phyloP scores from a whole-genome alignment of 1,284 basidiomycete species.

The Pulchroboletus neoregius region DNA sequence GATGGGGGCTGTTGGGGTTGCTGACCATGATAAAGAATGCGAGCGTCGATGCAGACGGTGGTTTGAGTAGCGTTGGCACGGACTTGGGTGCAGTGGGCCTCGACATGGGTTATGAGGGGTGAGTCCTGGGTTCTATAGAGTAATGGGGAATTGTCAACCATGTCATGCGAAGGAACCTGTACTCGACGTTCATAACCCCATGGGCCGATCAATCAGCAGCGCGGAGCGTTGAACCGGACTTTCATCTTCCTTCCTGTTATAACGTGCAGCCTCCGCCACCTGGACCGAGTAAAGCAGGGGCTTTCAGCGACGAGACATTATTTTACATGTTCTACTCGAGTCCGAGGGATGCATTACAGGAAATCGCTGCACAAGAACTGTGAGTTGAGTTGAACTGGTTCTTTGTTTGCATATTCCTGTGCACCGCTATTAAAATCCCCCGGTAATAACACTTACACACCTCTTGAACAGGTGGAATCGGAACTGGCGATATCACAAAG shows the following conservation, averaged over 20 bases:
- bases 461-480: slow-evolving; percentile 71
- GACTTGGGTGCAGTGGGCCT: slow-evolving; percentile 92
- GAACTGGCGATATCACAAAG: slow-evolving; percentile 98
- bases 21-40: slow-evolving; percentile 90
- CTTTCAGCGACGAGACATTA: slow-evolving; percentile 95
- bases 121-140: slow-evolving; percentile 36
- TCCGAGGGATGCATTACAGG: slow-evolving; percentile 90
- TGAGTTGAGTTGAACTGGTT: slow-evolving; percentile 42
- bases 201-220: slow-evolving; percentile 90
- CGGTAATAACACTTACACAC: slow-evolving; percentile 7
- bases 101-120: slow-evolving; percentile 85
- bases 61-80: slow-evolving; percentile 84
- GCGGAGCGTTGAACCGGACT: slow-evolving; percentile 85
- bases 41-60: slow-evolving; percentile 74
- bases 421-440: not conserved
- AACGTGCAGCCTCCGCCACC: slow-evolving; percentile 90
- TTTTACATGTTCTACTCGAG: slow-evolving; percentile 99
- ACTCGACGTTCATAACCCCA: slow-evolving; percentile 93
- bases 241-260: slow-evolving; percentile 89
- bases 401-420: slow-evolving; percentile 3
- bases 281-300: slow-evolving; percentile 80
- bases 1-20: slow-evolving; percentile 90
- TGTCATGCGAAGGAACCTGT: slow-evolving; percentile 58
- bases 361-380: slow-evolving; percentile 94
- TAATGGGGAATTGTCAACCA: slow-evolving; percentile 21